Conservation (phyloP, 495 filamentous ascomycete species). For the Lasiosphaeria ovina region DNA sequence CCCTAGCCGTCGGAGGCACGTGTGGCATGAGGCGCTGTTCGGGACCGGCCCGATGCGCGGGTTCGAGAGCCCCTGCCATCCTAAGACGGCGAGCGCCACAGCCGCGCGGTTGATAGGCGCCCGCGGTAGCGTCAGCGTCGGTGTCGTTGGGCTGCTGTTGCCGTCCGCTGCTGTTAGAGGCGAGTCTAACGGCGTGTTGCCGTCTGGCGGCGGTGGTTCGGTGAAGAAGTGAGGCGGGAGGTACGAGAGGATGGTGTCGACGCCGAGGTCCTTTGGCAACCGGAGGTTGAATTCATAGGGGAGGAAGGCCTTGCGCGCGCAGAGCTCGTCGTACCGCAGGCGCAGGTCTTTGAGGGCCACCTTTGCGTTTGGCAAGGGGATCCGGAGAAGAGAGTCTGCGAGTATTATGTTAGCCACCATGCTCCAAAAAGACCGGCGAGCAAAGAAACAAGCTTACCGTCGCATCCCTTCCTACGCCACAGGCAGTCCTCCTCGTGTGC, state of each 20-base stretch:
- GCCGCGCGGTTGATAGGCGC: constrained; percentile 55
- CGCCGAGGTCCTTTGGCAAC: constrained; percentile 43
- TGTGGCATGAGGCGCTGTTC: constrained; percentile 71
- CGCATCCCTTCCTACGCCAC: constrained; percentile 82
- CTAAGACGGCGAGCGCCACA: constrained; percentile 74
- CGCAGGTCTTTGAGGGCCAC: constrained; percentile 55
- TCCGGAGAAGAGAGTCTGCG: constrained; percentile 43
- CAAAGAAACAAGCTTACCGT: constrained; percentile 53
- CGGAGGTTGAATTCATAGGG: constrained; percentile 54
- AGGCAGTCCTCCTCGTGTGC: constrained; percentile 80
- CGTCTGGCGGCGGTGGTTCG: constrained; percentile 33
- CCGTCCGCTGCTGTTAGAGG: constrained; percentile 9
- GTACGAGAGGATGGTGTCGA: constrained; percentile 50
- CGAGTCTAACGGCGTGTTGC: constrained; percentile 14
- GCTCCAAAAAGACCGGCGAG: not conserved
- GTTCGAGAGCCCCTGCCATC: constrained; percentile 75
- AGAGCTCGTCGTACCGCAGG: constrained; percentile 59
- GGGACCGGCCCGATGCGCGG: constrained; percentile 54
- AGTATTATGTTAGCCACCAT: constrained; percentile 26
- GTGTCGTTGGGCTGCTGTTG: not conserved
- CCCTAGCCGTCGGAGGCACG: constrained; percentile 84
- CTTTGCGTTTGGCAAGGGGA: constrained; percentile 56
- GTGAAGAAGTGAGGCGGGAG: constrained; percentile 48
- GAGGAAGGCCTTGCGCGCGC: constrained; percentile 43
- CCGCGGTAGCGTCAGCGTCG: not conserved